Evolutionary conservation across 441 rosid genomes (phyloP).

Genomic region (Metrosideros polymorpha): DNA sequence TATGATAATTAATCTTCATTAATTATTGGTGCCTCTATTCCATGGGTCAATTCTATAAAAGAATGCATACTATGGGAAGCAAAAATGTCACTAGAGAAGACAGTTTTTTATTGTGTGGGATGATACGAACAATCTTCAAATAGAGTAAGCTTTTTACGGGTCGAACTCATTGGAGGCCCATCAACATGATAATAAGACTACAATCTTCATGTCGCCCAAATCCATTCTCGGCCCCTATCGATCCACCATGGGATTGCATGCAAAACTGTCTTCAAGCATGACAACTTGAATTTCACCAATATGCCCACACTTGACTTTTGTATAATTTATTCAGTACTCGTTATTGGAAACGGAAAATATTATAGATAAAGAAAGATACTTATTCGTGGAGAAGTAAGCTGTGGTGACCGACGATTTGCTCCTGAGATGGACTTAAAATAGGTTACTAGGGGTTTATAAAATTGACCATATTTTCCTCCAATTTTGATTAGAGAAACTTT

Average conservation of each 20-base stretch:
- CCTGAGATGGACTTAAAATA: too few species aligned
- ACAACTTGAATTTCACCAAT: neutral
- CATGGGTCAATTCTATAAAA: neutral
- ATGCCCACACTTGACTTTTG: neutral
- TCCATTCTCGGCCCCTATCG: neutral
- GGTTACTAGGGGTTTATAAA: too few species aligned
- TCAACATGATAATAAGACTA: slow-evolving; percentile 34
- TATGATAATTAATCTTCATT: neutral
- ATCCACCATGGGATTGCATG: neutral
- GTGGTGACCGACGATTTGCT: too few species aligned
- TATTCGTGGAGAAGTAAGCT: too few species aligned
- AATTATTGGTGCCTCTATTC: neutral
- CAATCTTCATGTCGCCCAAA: neutral
- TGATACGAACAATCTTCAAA: neutral
- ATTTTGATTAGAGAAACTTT: too few species aligned
- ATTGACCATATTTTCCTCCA: too few species aligned
- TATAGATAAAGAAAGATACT: too few species aligned
- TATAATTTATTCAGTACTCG: neutral
- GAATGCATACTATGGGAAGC: too few species aligned
- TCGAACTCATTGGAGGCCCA: slow-evolving; percentile 56
- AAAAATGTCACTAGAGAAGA: too few species aligned
- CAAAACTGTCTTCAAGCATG: neutral
- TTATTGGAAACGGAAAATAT: too few species aligned
- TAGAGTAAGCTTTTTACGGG: neutral
- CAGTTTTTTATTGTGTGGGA: neutral